These are phyloP conservation scores for Ustilago vetiveriae DNA, from an alignment of 1,284 basidiomycete species.

Conservation along the genomic window DNA sequence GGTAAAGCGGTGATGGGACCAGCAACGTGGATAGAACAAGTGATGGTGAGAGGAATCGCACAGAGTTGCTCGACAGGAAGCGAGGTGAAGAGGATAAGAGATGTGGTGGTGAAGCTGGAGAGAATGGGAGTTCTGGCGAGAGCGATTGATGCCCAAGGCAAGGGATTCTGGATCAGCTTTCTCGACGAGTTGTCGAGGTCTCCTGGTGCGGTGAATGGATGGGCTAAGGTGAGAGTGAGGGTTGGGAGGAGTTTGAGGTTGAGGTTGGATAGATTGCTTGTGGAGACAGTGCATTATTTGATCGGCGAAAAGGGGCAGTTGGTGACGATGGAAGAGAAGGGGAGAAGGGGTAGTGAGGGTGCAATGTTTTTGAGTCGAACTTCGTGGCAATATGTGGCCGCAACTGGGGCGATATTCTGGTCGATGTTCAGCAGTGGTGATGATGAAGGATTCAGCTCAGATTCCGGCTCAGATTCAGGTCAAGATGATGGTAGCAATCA, in stretches of 20 bases:
- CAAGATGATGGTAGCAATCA: background rate
- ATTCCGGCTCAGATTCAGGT: slow-evolving; percentile 3
- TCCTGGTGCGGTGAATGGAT: background rate
- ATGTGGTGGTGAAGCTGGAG: slow-evolving; percentile 18
- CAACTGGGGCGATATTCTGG: background rate
- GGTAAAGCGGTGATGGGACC: background rate
- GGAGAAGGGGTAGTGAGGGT: slow-evolving; percentile 18
- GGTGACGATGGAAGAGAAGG: slow-evolving; percentile 13
- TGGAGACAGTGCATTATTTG: slow-evolving; percentile 17
- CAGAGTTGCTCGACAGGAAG: background rate
- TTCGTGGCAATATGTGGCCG: slow-evolving; percentile 9
- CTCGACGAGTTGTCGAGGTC: background rate
- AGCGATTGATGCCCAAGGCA: slow-evolving; percentile 4
- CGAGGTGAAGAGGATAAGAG: background rate
- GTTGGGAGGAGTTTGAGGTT: background rate
- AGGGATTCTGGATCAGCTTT: slow-evolving; percentile 19
- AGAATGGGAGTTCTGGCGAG: slow-evolving; percentile 16
- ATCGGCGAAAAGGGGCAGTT: background rate
- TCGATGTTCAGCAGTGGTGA: background rate
- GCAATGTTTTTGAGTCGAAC: slow-evolving; percentile 6
- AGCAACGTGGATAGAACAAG: slow-evolving; percentile 3
- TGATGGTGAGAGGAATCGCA: slow-evolving; percentile 20
- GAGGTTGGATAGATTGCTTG: slow-evolving; percentile 2
- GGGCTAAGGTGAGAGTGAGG: background rate
- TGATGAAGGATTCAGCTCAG: background rate